Evolutionary conservation across 2,329 filamentous ascomycete genomes (phyloP), one percentile per base, ranked within the genome.

Genomic region (Penicillium vulpinum): DNA sequence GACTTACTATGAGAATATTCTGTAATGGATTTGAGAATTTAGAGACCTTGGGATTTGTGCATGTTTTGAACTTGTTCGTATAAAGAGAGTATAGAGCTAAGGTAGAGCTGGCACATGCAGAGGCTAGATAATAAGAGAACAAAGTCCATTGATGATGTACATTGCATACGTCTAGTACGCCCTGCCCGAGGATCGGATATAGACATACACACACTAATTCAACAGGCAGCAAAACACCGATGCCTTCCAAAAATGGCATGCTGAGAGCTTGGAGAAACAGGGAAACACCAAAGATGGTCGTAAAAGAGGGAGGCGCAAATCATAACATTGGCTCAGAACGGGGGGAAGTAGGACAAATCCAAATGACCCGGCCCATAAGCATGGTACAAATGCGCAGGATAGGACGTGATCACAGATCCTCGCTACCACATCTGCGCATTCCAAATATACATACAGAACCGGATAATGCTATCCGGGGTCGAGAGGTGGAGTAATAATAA

Each of bases 1-100:
- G 29, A 70, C 70, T 11, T 76, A 65, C 52, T 77, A 67, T 62
- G 73, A 76, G 64, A 77, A 62, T 57, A 54, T 73, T 28, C 53
- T 73, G 48, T 75, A 48, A 68, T 45, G 10, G n/a, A 49, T 10
- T n/a, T 13, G 9, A 28, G 8, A 47, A 22, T 38, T 18, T 21
- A 16, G 10, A 46, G 18, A 28, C 5, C 6, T 26, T 22, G 7
- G 40, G 22, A 3, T 35, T 51, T 21, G 39, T 45, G 28, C 28
- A 46, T 46, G 28, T 31, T n/a, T 29, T 21, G 43, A 15, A 22
- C 13, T 33, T 33, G 2, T n/a, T n/a, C n/a, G 15, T 22, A 33
- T 33, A 46, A 43, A 43, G 16, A 43, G 28, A 46, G 28, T 31
- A 22, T 24, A 33, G 16, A 28, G 39, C n/a, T 40, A 31, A 18